Evolutionary conservation across 768 basidiomycete species (phyloP).

Genomic region (Peribolospora baueri): DNA sequence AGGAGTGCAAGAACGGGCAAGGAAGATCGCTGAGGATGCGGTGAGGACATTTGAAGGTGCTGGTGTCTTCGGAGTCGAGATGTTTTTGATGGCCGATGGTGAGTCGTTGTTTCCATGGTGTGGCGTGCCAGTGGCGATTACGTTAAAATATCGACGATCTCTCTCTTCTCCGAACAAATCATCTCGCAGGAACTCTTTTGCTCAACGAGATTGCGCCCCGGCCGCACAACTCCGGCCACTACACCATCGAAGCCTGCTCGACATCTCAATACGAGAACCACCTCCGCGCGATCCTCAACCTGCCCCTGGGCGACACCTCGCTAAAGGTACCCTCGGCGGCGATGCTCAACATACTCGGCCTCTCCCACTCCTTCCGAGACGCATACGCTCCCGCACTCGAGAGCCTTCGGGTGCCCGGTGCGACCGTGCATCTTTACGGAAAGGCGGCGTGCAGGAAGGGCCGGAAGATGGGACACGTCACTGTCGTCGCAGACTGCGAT

Average conservation of each 20-base stretch:
- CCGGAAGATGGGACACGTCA: slow-evolving; percentile 95
- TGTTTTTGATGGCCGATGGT: slow-evolving; percentile 85
- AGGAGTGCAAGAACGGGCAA: slow-evolving; percentile 34
- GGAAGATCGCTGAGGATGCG: slow-evolving; percentile 51
- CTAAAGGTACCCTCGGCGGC: slow-evolving; percentile 64
- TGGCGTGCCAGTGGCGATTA: not conserved
- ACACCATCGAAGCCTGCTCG: slow-evolving; percentile 91
- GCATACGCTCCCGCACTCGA: slow-evolving; percentile 7
- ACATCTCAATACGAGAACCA: slow-evolving; percentile 96
- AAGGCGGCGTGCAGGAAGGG: slow-evolving; percentile 70
- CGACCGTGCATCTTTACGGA: slow-evolving; percentile 75
- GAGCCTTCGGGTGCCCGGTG: slow-evolving; percentile 48
- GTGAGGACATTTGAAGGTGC: slow-evolving; percentile 57
- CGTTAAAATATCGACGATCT: not conserved
- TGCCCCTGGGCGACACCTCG: slow-evolving; percentile 68
- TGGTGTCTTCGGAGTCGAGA: slow-evolving; percentile 90
- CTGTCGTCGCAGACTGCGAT: slow-evolving; percentile 59
- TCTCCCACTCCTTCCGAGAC: slow-evolving; percentile 29
- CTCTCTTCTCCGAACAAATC: not conserved
- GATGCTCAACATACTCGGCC: slow-evolving; percentile 91
- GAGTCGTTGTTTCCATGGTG: slow-evolving; percentile 10
- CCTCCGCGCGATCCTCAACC: slow-evolving; percentile 68
- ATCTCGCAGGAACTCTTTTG: slow-evolving; percentile 36
- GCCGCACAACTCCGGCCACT: slow-evolving; percentile 95
- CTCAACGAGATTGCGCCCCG: slow-evolving; percentile 96